These are phyloP conservation scores for Henckelia pumila DNA, from an alignment of 257 asterid species.

Conservation along the genomic window DNA sequence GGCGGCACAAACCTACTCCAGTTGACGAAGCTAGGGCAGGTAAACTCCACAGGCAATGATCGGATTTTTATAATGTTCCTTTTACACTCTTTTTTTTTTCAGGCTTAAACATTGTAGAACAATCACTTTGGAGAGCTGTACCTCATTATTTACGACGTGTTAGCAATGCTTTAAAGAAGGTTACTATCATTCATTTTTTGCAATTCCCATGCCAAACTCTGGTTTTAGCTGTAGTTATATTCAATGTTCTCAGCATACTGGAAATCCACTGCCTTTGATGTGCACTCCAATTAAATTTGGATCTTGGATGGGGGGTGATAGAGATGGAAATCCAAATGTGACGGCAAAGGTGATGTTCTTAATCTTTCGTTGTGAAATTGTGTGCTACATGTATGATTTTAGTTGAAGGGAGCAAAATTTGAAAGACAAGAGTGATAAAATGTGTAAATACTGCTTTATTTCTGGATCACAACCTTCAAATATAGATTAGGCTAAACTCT, in stretches of 20 bases:
- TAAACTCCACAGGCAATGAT: slow-evolving; percentile 27
- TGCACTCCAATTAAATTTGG: slow-evolving; percentile 98
- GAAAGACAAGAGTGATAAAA: background rate
- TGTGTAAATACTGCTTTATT: background rate
- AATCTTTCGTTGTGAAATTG: background rate
- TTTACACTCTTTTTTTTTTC: slow-evolving; percentile 24
- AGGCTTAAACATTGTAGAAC: slow-evolving; percentile 96
- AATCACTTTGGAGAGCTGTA: slow-evolving; percentile 96
- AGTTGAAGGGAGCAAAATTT: slow-evolving; percentile 1
- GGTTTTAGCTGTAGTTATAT: slow-evolving; percentile 23
- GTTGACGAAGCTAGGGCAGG: slow-evolving; percentile 99
- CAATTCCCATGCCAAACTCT: slow-evolving; percentile 18
- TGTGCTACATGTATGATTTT: slow-evolving; percentile 4
- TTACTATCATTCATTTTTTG: slow-evolving; percentile 28
- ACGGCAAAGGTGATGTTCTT: slow-evolving; percentile 72
- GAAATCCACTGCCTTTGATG: slow-evolving; percentile 87
- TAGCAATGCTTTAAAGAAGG: slow-evolving; percentile 94
- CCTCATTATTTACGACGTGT: slow-evolving; percentile 96
- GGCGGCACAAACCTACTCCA: slow-evolving; percentile 97
- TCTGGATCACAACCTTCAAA: background rate
- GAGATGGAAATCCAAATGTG: slow-evolving; percentile 98
- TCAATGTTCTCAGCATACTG: slow-evolving; percentile 69
- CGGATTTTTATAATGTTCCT: slow-evolving; percentile 8
- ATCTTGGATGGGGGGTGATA: slow-evolving; percentile 99
- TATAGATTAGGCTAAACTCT: slow-evolving; percentile 2